These are phyloP conservation scores for Penicillium nucicola DNA, from an alignment of 495 filamentous ascomycete genomes.

Conservation along the genomic window DNA sequence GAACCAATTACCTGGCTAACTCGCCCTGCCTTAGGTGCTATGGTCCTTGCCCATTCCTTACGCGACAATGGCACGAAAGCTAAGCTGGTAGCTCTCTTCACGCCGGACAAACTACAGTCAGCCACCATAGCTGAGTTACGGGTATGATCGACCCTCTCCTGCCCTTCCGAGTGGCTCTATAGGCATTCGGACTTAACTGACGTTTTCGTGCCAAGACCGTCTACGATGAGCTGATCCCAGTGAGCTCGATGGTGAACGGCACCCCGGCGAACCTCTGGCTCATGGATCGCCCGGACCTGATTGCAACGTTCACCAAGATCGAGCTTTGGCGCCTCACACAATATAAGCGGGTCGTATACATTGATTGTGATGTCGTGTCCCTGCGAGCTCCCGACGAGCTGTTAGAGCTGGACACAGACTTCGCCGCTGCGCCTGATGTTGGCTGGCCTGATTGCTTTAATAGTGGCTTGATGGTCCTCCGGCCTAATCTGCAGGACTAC, in stretches of 20 bases:
- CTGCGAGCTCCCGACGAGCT: conserved; percentile 90
- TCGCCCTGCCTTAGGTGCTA: conserved; percentile 59
- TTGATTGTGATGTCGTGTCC: conserved; percentile 88
- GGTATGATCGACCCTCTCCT: conserved; percentile 41
- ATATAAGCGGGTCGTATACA: conserved; percentile 85
- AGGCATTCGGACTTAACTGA: conserved; percentile 3
- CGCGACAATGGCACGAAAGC: conserved; percentile 86
- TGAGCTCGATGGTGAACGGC: conserved; percentile 70
- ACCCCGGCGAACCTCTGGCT: conserved; percentile 80
- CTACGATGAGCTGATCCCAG: conserved; percentile 87
- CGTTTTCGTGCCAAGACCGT: conserved; percentile 53
- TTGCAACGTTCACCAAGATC: conserved; percentile 94
- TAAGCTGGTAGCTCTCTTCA: conserved; percentile 81
- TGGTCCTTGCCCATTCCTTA: conserved; percentile 91
- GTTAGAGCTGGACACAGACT: conserved; percentile 69
- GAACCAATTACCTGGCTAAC: background rate
- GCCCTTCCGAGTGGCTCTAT: background rate
- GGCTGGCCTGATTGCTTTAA: conserved; percentile 99
- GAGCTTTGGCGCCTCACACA: conserved; percentile 89
- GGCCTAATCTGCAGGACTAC: conserved; percentile 84
- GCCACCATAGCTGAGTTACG: conserved; percentile 75
- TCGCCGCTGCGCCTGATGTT: conserved; percentile 91
- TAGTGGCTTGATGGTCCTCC: conserved; percentile 88
- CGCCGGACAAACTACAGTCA: conserved; percentile 66
- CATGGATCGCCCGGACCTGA: conserved; percentile 87